Percentiles rank a stretch among this genome's conserved stretches.
phyloP scores from a whole-genome alignment of 768 basidiomycete species.

The Kwoniella pini region DNA sequence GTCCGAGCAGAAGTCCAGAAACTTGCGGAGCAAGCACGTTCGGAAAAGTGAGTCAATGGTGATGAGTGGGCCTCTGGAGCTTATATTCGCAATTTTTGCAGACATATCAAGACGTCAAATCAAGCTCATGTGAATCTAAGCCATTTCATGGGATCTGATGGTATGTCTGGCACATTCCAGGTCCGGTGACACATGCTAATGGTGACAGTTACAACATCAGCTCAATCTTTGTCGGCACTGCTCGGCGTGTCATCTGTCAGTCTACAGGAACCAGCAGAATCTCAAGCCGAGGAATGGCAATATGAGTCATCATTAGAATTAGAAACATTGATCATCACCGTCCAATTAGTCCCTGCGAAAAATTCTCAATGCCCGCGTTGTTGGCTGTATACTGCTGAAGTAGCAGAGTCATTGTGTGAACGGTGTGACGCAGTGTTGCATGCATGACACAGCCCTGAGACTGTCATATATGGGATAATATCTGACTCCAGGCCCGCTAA shows the following conservation, averaged over 20 bases:
- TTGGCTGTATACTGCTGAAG: conserved; percentile 71
- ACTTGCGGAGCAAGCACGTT: conserved; percentile 74
- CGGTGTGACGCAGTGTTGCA: conserved; percentile 59
- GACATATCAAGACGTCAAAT: conserved; percentile 2
- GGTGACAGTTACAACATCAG: conserved; percentile 7
- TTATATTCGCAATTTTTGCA: conserved; percentile 56
- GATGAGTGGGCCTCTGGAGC: no score
- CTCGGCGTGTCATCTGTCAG: conserved; percentile 18
- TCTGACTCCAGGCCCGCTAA: no score
- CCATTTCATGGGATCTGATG: neutral
- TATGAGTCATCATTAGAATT: neutral
- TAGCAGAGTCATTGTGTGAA: conserved; percentile 63
- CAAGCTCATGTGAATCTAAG: conserved; percentile 6
- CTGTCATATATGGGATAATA: no score
- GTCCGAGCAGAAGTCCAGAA: conserved; percentile 66
- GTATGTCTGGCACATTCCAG: neutral
- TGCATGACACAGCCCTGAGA: no score
- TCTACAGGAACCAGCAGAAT: neutral
- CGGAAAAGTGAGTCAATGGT: conserved; percentile 68
- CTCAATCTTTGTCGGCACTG: conserved; percentile 6
- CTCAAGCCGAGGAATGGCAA: neutral
- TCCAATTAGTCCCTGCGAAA: conserved; percentile 59
- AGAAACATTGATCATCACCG: conserved; percentile 44
- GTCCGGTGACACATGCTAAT: neutral
- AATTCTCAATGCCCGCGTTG: conserved; percentile 82